Conservation (phyloP, 805 yeast genomes). For the Candida chauliodis region DNA sequence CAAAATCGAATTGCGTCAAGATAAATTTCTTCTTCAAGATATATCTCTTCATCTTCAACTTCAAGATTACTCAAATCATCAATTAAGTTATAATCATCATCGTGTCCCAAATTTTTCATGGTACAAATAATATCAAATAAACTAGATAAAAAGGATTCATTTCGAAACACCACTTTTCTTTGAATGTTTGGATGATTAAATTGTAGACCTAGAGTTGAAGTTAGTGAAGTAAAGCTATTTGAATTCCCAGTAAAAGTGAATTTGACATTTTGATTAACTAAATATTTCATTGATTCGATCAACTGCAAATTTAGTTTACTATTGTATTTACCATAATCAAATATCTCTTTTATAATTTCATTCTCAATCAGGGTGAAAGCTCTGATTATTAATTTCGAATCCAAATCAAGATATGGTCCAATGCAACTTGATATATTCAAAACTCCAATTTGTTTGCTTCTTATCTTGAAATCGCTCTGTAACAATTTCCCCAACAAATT, state of each 20-base stretch:
- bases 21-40: conserved; percentile 23
- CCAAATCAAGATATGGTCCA: conserved; percentile 33
- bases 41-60: conserved; percentile 17
- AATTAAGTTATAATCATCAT: conserved; percentile 26
- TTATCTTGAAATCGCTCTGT: neutral
- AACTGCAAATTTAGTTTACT: conserved; percentile 17
- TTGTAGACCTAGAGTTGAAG: conserved; percentile 26
- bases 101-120: conserved; percentile 34
- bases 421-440: conserved; percentile 33
- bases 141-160: conserved; percentile 26
- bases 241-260: conserved; percentile 31
- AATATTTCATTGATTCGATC: conserved; percentile 15
- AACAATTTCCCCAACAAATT: conserved; percentile 21
- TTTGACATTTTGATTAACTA: conserved; percentile 25
- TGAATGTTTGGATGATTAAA: conserved; percentile 36
- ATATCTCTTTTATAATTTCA: conserved; percentile 32
- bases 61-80: conserved; percentile 28
- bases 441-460: conserved; percentile 24
- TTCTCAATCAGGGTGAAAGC: conserved; percentile 36
- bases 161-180: conserved; percentile 19
- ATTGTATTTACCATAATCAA: conserved; percentile 27
- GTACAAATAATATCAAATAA: conserved; percentile 26
- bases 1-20: conserved; percentile 26
- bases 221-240: conserved; percentile 31
- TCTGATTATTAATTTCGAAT: conserved; percentile 33